Evolutionary conservation across 305 asterid species (phyloP).

Genomic region (Fraxinus platypoda): DNA sequence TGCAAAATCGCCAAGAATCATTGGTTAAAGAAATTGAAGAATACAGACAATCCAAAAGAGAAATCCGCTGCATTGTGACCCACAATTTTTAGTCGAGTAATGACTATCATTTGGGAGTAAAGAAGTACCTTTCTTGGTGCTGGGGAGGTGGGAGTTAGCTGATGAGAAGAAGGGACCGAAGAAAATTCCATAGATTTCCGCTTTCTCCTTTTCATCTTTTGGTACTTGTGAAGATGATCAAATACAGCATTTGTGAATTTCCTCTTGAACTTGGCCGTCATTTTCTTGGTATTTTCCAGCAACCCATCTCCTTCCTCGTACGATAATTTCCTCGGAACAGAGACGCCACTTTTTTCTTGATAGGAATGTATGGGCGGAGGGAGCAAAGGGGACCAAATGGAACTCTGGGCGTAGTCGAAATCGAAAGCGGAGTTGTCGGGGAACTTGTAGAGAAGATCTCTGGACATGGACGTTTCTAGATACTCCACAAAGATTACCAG

Average conservation of each 20-base stretch:
- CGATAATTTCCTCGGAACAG: slow-evolving; percentile 32
- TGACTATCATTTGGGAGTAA: neutral
- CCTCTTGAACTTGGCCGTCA: slow-evolving; percentile 52
- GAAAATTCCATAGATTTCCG: slow-evolving; percentile 42
- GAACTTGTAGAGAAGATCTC: slow-evolving; percentile 69
- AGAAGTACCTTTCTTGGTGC: slow-evolving; percentile 56
- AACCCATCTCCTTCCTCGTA: slow-evolving; percentile 33
- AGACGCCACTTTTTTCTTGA: neutral
- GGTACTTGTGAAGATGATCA: slow-evolving; percentile 37
- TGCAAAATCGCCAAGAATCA: neutral
- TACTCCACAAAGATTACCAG: slow-evolving; percentile 67
- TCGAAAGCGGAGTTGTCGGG: slow-evolving; percentile 85
- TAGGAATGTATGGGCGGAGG: slow-evolving; percentile 30
- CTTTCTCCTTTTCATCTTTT: slow-evolving; percentile 40
- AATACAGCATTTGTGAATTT: slow-evolving; percentile 41
- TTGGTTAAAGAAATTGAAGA: neutral
- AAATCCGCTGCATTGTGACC: slow-evolving; percentile 38
- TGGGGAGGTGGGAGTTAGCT: slow-evolving; percentile 33
- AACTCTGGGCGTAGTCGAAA: slow-evolving; percentile 84
- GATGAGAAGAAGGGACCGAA: slow-evolving; percentile 35
- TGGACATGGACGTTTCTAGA: slow-evolving; percentile 71
- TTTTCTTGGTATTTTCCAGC: slow-evolving; percentile 42
- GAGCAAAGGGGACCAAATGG: slow-evolving; percentile 86
- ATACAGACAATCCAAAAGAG: slow-evolving; percentile 23
- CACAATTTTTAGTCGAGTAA: neutral